Base-by-base conservation (phyloP, 495 filamentous ascomycete genomes). In the Alectoria sarmentosa region DNA sequence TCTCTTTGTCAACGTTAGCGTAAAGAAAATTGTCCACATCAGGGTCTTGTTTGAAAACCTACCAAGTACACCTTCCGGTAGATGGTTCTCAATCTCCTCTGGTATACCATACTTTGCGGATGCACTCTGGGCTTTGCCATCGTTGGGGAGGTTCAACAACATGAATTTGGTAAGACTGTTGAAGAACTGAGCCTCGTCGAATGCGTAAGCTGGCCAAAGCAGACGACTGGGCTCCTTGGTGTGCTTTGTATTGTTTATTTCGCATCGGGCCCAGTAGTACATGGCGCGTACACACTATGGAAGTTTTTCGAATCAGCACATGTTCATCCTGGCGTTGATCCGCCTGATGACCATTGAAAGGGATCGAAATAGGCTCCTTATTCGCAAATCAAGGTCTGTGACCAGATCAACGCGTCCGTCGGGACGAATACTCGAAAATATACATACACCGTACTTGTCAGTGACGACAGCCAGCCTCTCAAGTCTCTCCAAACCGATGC, bases 191-290 rank as follows among this genome's bases (percentile, higher is more conserved):
- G 61, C 52, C 10, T 57, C 19, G 34, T 42, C 38, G 32, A 63
- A 63, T 8, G 28, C 49, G 21, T 63, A 63, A 56, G 61, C 52
- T 39, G 52, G 38, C 61, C 61, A 63, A 32, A 57, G 61, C 61
- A 63, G 39, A 21, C 38, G 61, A 38, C 49, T 56, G 15, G 37
- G 19, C 6, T 57, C 61, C 28, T 57, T 56, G 5, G 36, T 63
- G 26, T 41, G 13, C 4, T 57, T 63, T 17, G 55, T 41, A 2
- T 38, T 32, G 13, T 56, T 7, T 19, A 57, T 57, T 30, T 63
- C 37, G 17, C 48, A 34, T 5, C 34, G 26, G 26, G 38, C 52
- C 52, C 38, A 56, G 61, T 44, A 63, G 11, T 44, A 41, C 52
- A 63, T 63, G 26, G 61, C 38, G 14, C 38, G 38, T 42, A 36